Percentiles rank a stretch among this genome's conserved stretches.
These are phyloP conservation scores for Ceratobasidium sp. DNA, from an alignment of 1,284 basidiomycete species.

Conservation along the genomic window DNA sequence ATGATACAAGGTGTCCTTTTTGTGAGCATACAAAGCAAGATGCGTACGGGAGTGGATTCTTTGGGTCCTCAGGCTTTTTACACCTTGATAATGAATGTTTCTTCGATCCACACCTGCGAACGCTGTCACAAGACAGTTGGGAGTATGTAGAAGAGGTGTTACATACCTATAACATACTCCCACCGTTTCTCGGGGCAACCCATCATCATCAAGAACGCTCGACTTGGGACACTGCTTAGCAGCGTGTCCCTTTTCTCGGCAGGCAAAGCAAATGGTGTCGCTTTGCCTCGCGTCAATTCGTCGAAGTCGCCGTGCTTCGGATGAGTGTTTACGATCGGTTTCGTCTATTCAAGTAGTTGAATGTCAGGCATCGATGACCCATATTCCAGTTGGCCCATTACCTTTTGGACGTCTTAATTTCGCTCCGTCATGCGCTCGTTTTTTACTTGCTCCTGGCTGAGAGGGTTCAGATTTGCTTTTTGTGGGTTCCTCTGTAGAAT, in stretches of 20 bases:
- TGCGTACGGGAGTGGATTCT: conserved; percentile 84
- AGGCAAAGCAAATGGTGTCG: conserved; percentile 86
- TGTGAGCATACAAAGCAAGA: conserved; percentile 91
- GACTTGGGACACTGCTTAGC: conserved; percentile 85
- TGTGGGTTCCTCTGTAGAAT: not conserved
- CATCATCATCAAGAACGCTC: conserved; percentile 54
- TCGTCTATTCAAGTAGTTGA: conserved; percentile 46
- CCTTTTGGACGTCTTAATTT: conserved; percentile 50
- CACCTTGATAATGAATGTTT: conserved; percentile 85
- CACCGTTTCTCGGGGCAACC: conserved; percentile 59
- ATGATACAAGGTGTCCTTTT: conserved; percentile 83
- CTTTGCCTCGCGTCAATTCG: conserved; percentile 72
- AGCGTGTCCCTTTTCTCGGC: conserved; percentile 85
- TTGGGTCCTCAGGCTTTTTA: conserved; percentile 71
- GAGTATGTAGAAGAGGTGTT: not conserved
- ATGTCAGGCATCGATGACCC: not conserved
- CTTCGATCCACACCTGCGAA: conserved; percentile 81
- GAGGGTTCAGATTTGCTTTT: conserved; percentile 39
- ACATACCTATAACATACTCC: conserved; percentile 87
- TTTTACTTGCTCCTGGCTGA: conserved; percentile 52
- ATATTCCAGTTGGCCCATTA: conserved; percentile 41
- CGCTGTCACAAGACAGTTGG: conserved; percentile 44
- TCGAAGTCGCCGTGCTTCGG: conserved; percentile 74
- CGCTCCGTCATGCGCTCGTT: conserved; percentile 52
- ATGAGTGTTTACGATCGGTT: conserved; percentile 58